Conservation (phyloP, 2,329 filamentous ascomycete species). For the Aspergillus unguis region DNA sequence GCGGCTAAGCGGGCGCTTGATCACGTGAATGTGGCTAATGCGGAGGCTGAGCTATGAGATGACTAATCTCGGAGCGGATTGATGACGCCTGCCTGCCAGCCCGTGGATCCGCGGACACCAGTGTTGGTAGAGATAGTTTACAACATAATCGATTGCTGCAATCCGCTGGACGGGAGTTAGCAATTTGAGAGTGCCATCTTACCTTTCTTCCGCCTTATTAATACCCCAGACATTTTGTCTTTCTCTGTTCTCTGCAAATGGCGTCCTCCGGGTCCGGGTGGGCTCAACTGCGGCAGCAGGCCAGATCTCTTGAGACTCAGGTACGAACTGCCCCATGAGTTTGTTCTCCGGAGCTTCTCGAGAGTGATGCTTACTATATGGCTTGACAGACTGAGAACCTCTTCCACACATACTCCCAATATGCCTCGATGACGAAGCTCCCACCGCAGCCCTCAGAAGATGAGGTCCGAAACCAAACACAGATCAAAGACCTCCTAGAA, state of each 20-base stretch:
- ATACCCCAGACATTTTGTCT: neutral
- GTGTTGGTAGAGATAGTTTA: neutral
- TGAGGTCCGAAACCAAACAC: constrained; percentile 72
- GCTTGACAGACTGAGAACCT: constrained; percentile 68
- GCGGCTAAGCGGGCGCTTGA: constrained; percentile 32
- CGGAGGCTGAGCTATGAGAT: neutral
- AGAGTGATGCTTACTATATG: neutral
- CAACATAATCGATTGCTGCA: neutral
- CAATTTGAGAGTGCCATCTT: neutral
- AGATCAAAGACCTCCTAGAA: constrained; percentile 79
- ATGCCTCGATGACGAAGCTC: constrained; percentile 73
- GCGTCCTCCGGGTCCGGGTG: constrained; percentile 65
- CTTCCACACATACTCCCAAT: constrained; percentile 77
- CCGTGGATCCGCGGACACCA: neutral
- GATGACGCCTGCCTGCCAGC: neutral
- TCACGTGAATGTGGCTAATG: constrained; percentile 28
- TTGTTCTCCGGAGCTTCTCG: neutral
- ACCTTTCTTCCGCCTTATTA: neutral
- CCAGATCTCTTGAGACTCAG: constrained; percentile 83
- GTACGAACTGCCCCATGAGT: constrained; percentile 49
- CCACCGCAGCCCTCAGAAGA: constrained; percentile 81
- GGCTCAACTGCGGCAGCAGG: constrained; percentile 92
- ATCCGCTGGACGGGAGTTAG: constrained; percentile 12
- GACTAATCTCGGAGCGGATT: neutral
- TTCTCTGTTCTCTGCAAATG: constrained; percentile 38